Base-by-base conservation (phyloP, 352 stramenopile species). In the Pythium aristosporum region DNA sequence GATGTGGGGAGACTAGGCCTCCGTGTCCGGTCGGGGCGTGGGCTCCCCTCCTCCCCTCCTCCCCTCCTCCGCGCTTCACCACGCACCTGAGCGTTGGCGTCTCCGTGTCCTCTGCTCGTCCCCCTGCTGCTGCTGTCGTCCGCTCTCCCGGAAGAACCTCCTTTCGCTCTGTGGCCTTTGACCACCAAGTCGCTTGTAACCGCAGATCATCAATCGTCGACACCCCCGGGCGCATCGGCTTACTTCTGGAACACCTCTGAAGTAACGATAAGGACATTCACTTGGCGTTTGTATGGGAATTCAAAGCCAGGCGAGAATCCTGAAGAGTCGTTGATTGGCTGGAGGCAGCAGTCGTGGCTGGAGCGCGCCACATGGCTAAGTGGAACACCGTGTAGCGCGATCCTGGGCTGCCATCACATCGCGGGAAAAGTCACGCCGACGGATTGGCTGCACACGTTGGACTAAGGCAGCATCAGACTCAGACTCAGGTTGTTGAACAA, bases 251-350 rank as follows among this genome's bases (percentile, higher is more conserved):
- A n/a, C 50, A 28, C 21, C 28, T 49, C 20, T 67, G 59, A 72
- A 72, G 65, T 72, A 72, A 41, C 65, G 34, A 3, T 15, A 61
- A 47, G 30, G 34, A 0, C 16, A 1, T 16, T 9, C 3, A 64
- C 62, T 69, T 69, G 62, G 32, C 18, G 23, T 69, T 59, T 55
- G 37, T 69, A 69, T 58, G 34, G 0, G 18, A 48, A 9, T 3
- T n/a, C 23, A 28, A 16, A 21, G 6, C 28, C 21, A 49, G 30
- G 18, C 58, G 50, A 50, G 34, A 71, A 71, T 71, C 65, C 65
- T 71, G 57, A 71, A 71, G 65, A 67, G 65, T 71, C 65, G 65
- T 71, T 66, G 65, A 67, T 67, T 71, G 65, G 63, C 63, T 70
- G 63, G 63, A 65, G 51, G 51, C 30, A 36, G 18, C 34, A 32